These are phyloP conservation scores for Globisporangium cylindrosporum DNA, from an alignment of 352 stramenopile species.

Conservation along the genomic window DNA sequence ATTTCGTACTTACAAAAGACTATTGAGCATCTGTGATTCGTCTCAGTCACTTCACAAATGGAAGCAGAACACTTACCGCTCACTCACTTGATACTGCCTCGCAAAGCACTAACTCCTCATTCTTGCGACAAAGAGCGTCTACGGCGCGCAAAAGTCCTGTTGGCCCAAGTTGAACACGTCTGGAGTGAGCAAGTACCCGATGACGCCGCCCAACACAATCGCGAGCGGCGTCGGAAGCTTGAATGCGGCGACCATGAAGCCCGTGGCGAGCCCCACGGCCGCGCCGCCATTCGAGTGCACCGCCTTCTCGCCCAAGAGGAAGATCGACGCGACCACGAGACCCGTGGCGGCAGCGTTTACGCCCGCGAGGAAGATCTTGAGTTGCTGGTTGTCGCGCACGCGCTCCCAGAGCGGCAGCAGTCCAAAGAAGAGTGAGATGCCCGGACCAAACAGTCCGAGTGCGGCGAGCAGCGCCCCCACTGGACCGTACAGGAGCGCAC, in stretches of 20 bases:
- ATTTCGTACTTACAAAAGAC: too few species aligned
- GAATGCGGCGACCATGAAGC: slow-evolving; percentile 81
- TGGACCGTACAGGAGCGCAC: slow-evolving; percentile 82
- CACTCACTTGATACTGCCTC: neutral
- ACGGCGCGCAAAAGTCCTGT: slow-evolving; percentile 40
- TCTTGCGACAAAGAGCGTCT: neutral
- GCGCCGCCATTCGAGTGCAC: slow-evolving; percentile 78
- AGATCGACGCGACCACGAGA: slow-evolving; percentile 88
- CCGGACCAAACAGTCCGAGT: slow-evolving; percentile 90
- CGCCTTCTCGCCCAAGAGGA: slow-evolving; percentile 86
- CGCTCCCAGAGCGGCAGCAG: slow-evolving; percentile 91
- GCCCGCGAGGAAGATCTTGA: slow-evolving; percentile 88
- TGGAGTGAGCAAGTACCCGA: slow-evolving; percentile 51
- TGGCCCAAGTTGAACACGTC: slow-evolving; percentile 54
- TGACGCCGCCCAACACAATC: slow-evolving; percentile 47
- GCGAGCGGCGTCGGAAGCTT: slow-evolving; percentile 58
- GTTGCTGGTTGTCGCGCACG: slow-evolving; percentile 77
- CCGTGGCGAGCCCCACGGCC: slow-evolving; percentile 81
- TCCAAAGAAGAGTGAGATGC: slow-evolving; percentile 90
- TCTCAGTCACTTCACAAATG: neutral
- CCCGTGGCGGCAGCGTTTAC: slow-evolving; percentile 90
- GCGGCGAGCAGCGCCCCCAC: slow-evolving; percentile 86
- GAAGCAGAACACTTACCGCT: neutral
- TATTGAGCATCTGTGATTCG: neutral
- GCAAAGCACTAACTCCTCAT: neutral